A percentile compares a stretch with the other conserved stretches of the same genome.
Conservation (phyloP, 306 rosid species). For the Arachis stenosperma region DNA sequence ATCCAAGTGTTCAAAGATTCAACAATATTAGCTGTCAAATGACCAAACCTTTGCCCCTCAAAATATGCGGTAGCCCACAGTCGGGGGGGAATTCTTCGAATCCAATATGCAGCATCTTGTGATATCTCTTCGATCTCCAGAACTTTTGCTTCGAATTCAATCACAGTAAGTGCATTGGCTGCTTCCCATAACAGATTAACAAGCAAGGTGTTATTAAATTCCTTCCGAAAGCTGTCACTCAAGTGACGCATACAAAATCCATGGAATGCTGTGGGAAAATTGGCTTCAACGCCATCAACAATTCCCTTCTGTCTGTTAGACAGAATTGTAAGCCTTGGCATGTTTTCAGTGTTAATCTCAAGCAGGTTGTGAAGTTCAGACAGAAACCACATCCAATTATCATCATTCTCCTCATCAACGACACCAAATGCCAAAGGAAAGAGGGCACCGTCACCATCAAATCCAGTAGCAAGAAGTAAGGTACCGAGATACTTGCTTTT, state of each 20-base stretch:
- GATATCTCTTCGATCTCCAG: constrained; percentile 78
- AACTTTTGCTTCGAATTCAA: constrained; percentile 75
- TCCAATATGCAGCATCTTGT: constrained; percentile 87
- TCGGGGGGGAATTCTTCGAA: constrained; percentile 74
- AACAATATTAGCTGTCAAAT: constrained; percentile 72
- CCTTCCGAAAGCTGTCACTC: constrained; percentile 86
- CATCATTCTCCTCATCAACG: constrained; percentile 86
- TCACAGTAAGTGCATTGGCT: constrained; percentile 74
- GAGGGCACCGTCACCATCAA: constrained; percentile 83
- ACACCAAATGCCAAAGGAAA: constrained; percentile 91
- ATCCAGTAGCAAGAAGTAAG: constrained; percentile 76
- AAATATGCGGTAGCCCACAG: constrained; percentile 87
- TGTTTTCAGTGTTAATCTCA: constrained; percentile 82
- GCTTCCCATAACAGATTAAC: constrained; percentile 84
- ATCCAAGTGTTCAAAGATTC: constrained; percentile 80
- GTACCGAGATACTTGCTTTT: constrained; percentile 87
- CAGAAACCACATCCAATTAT: constrained; percentile 92
- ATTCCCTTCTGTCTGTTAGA: constrained; percentile 85
- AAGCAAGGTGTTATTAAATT: constrained; percentile 74
- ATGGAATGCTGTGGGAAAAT: constrained; percentile 87
- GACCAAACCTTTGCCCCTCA: constrained; percentile 84
- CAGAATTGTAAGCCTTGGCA: constrained; percentile 90
- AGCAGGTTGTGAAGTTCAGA: constrained; percentile 82
- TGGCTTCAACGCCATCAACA: constrained; percentile 78
- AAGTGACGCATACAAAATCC: constrained; percentile 91